Base-by-base conservation (phyloP, 1,284 basidiomycete species). In the Meripilus lineatus region DNA sequence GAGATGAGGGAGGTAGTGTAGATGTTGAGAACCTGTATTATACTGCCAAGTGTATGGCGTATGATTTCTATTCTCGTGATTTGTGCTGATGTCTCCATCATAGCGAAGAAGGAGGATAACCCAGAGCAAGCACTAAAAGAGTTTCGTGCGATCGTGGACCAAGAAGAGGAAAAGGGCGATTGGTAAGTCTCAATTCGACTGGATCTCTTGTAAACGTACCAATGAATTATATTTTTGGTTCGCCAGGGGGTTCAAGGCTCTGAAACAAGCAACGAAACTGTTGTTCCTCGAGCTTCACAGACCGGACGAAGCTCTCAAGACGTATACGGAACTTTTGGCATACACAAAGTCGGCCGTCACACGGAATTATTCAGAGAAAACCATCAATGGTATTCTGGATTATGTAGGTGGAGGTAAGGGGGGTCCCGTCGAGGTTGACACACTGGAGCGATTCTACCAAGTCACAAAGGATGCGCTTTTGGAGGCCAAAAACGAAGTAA, bases 21-120 rank as follows among this genome's bases (percentile, higher is more conserved):
- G 94, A 97, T 64, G 82, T 97, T 36, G 96, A 99, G 72, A 99
- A 99, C 61, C 83, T 93, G 77, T 99, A 99, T 69, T 99, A 99
- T 67, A 89, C 86, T 41, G 96, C 96, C 10, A 99, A 99, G 65
- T 83, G 92, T 95, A 54, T 49, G 83, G 8, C 28, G 28, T 63
- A 11, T n/a, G 20, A 25, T 6, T 28, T 33, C 3, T 39, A 18
- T 4, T n/a, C n/a, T 39, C 26, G 2, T 32, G 18, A 6, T 35
- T 30, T 35, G 41, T 26, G 6, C 24, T 38, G 5, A 17, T 45
- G 20, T 32, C 40, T 18, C 24, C 14, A 32, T 32, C 45, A 37
- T 56, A 95, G 93, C 82, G 32, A 85, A 93, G 66, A 97, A 97
- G 62, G 90, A 93, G 50, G 91, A 95, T 55, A 84, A 89, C 52